Evolutionary conservation across 352 stramenopile species (phyloP).

Genomic region (Phytophthora colocasiae): DNA sequence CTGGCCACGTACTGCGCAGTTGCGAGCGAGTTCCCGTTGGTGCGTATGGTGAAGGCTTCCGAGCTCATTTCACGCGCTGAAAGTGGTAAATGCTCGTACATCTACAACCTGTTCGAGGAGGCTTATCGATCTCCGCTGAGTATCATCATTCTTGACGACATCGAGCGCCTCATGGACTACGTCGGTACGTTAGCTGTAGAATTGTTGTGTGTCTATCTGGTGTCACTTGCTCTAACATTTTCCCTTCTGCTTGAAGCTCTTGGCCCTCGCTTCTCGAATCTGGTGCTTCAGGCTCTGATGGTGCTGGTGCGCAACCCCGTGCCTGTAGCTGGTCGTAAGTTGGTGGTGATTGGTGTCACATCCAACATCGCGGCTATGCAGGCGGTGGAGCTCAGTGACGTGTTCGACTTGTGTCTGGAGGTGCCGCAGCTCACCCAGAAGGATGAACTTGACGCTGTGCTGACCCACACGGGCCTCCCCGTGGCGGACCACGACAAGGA

Average conservation of each 20-base stretch:
- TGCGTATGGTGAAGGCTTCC: slow-evolving; percentile 97
- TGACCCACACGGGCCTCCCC: slow-evolving; percentile 84
- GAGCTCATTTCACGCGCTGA: slow-evolving; percentile 97
- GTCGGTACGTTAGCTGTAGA: slow-evolving; percentile 56
- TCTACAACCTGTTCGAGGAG: slow-evolving; percentile 97
- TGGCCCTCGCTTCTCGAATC: slow-evolving; percentile 98
- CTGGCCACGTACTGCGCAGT: slow-evolving; percentile 97
- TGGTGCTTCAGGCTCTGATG: slow-evolving; percentile 98
- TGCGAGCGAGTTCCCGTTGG: slow-evolving; percentile 97
- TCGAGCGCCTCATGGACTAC: slow-evolving; percentile 99
- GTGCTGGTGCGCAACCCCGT: slow-evolving; percentile 98
- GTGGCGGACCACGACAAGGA: slow-evolving; percentile 72
- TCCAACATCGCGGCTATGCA: slow-evolving; percentile 93
- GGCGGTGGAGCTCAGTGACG: slow-evolving; percentile 93
- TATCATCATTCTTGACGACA: slow-evolving; percentile 99
- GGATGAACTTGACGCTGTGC: slow-evolving; percentile 89
- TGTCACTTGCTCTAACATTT: slow-evolving; percentile 12
- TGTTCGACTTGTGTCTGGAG: slow-evolving; percentile 95
- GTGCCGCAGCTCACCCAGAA: slow-evolving; percentile 93
- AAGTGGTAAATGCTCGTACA: slow-evolving; percentile 93
- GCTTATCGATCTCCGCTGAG: slow-evolving; percentile 98
- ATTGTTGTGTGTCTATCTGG: background rate
- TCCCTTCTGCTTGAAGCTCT: slow-evolving; percentile 56
- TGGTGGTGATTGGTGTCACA: slow-evolving; percentile 97
- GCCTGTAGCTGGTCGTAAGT: slow-evolving; percentile 92